phyloP scores from a whole-genome alignment of 768 basidiomycete genomes.

The Rubroboletus pulcherrimus region DNA sequence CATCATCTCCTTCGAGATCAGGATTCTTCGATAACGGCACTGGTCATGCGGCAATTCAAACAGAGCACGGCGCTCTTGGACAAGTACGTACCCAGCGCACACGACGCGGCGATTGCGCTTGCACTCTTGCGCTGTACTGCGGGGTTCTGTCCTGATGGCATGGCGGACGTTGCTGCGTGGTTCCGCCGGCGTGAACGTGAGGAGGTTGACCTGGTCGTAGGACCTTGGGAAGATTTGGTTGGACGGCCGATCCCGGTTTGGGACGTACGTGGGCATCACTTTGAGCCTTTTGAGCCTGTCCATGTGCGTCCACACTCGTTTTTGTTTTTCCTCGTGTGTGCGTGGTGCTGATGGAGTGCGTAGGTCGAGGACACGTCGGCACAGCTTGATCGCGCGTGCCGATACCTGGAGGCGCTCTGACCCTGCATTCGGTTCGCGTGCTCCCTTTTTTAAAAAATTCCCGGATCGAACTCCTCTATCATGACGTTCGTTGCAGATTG shows the following conservation, averaged over 20 bases:
- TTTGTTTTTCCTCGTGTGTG: neutral
- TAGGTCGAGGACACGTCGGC: constrained; percentile 23
- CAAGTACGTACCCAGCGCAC: constrained; percentile 38
- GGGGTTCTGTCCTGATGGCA: constrained; percentile 35
- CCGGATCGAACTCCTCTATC: neutral
- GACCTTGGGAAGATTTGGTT: constrained; percentile 48
- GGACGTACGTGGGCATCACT: constrained; percentile 67
- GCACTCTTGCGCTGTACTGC: constrained; percentile 53
- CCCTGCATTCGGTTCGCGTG: neutral
- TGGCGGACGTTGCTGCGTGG: constrained; percentile 46
- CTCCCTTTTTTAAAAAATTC: neutral
- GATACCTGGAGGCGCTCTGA: constrained; percentile 2
- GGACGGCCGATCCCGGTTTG: constrained; percentile 38
- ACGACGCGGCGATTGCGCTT: constrained; percentile 33
- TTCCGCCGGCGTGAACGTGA: constrained; percentile 41
- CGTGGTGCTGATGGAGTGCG: neutral
- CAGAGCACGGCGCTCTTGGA: constrained; percentile 46
- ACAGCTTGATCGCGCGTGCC: constrained; percentile 23
- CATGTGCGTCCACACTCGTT: constrained; percentile 40
- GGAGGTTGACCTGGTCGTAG: constrained; percentile 29
- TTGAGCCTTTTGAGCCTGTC: constrained; percentile 47
- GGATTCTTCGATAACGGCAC: constrained; percentile 30
- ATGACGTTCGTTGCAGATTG: neutral
- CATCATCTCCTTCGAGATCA: constrained; percentile 40
- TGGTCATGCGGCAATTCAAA: constrained; percentile 47